Conservation (phyloP, 148 eudicot genomes). For the Rhododendron williamsianum region DNA sequence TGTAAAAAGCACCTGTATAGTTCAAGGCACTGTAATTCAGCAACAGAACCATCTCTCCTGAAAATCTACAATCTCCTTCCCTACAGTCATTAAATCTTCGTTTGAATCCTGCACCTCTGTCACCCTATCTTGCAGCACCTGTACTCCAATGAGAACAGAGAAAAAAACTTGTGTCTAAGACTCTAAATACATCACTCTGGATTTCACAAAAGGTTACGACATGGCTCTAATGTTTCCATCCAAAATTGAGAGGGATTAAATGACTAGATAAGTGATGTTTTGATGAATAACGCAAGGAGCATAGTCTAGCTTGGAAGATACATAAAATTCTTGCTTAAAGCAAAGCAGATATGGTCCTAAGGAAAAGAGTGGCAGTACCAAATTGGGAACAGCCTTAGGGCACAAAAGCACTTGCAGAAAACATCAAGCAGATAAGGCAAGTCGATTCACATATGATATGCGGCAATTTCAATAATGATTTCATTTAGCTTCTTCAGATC, state of each 20-base stretch:
- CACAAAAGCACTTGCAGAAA: background rate
- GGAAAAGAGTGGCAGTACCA: background rate
- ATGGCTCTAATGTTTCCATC: background rate
- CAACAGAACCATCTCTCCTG: constrained; percentile 88
- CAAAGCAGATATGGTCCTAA: background rate
- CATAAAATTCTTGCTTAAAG: background rate
- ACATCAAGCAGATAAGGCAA: background rate
- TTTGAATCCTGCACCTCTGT: constrained; percentile 30
- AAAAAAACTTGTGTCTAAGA: background rate
- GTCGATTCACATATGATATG: background rate
- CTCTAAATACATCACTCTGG: background rate
- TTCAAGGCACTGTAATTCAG: constrained; percentile 79
- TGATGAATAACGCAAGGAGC: background rate
- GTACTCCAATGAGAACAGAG: background rate
- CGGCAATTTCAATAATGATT: background rate
- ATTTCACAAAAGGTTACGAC: background rate
- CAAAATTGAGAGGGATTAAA: background rate
- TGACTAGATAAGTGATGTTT: background rate
- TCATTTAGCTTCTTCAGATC: background rate
- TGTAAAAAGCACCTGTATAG: constrained; percentile 50
- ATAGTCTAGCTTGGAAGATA: background rate
- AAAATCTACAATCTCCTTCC: constrained; percentile 70
- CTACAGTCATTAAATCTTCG: constrained; percentile 51
- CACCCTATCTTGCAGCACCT: constrained; percentile 72
- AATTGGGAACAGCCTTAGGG: background rate